A percentile compares a stretch with the other conserved stretches of the same genome.
Evolutionary conservation across 1,284 basidiomycete species (phyloP).

Genomic region (Xerocomus amazonicus): DNA sequence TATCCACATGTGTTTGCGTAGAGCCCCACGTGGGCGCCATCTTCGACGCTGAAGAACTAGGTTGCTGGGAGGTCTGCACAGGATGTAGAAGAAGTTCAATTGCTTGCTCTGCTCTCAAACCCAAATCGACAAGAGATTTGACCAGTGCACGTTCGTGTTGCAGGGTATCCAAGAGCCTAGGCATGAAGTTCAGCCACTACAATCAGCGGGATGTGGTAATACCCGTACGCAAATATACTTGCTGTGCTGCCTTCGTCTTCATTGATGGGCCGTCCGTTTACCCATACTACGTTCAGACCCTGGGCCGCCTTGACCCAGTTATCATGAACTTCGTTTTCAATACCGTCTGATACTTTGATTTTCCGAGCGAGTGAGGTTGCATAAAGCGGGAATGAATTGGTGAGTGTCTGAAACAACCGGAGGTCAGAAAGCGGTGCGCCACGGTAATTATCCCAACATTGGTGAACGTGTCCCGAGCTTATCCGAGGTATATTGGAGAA

Average conservation of each 20-base stretch:
- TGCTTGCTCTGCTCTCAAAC: constrained; percentile 61
- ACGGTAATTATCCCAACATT: constrained; percentile 20
- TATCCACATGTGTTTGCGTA: constrained; percentile 4
- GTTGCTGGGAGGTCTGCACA: constrained; percentile 21
- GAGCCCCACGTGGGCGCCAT: constrained; percentile 8
- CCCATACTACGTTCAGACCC: constrained; percentile 63
- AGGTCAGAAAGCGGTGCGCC: constrained; percentile 41
- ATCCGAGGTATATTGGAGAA: constrained; percentile 34
- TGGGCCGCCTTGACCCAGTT: constrained; percentile 54
- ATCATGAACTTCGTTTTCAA: constrained; percentile 55
- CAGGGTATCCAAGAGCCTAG: constrained; percentile 64
- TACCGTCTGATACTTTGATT: constrained; percentile 47
- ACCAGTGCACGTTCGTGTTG: constrained; percentile 73
- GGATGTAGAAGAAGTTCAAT: constrained; percentile 70
- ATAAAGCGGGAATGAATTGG: constrained; percentile 88
- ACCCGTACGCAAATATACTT: constrained; percentile 46
- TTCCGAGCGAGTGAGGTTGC: constrained; percentile 67
- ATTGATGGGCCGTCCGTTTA: constrained; percentile 70
- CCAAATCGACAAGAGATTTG: constrained; percentile 55
- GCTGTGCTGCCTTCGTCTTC: constrained; percentile 64
- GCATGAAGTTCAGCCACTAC: background rate
- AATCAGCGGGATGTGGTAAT: background rate
- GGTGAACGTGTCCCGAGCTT: constrained; percentile 9
- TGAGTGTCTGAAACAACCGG: constrained; percentile 61
- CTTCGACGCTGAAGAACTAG: constrained; percentile 1